Base-by-base conservation (phyloP, 2,329 filamentous ascomycete genomes). In the Aspergillus pseudotamarii region DNA sequence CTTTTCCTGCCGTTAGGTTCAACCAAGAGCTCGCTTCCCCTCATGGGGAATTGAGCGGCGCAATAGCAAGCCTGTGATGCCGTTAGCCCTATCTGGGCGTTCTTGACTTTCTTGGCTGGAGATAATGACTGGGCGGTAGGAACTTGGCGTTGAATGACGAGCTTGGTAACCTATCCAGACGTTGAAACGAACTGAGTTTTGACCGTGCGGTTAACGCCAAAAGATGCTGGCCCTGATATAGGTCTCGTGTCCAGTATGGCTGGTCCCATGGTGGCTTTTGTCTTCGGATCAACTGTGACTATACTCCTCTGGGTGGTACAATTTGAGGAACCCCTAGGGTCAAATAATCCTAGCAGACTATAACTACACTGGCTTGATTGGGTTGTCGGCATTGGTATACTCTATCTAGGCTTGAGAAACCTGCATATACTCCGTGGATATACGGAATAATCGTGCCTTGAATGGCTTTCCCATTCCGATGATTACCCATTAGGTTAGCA, bases 101-200 rank as follows among this genome's bases (percentile, higher is more conserved):
- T 61, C 46, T 64, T 64, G 55, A 55, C 58, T 54, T 61, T 62
- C 62, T 64, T 64, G 62, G 62, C 62, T 57, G 50, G 32, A 36
- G 51, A 26, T 45, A 30, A 23, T 55, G 30, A 55, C 51, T 55
- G 51, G 51, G 23, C 36, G 12, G 51, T 23, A 26, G n/a, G 36
- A 32, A 55, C 51, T 55, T 55, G 51, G 51, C 51, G 34, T 21
- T 43, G 36, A 21, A 50, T 46, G 58, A 21, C 45, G 45, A 51
- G 57, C 45, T 51, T 14, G 48, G 21, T 26, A 55, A 11, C 51
- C 51, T 55, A 55, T 55, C 6, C n/a, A 55, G 51, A 55, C 14
- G 51, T 23, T 34, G 28, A 50, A n/a, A 12, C 1, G 46, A 50
- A 14, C n/a, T 34, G 11, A n/a, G 19, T 14, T 36, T 32, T 2